Conservation (phyloP, 768 basidiomycete genomes). For the Leccinellum luteum region DNA sequence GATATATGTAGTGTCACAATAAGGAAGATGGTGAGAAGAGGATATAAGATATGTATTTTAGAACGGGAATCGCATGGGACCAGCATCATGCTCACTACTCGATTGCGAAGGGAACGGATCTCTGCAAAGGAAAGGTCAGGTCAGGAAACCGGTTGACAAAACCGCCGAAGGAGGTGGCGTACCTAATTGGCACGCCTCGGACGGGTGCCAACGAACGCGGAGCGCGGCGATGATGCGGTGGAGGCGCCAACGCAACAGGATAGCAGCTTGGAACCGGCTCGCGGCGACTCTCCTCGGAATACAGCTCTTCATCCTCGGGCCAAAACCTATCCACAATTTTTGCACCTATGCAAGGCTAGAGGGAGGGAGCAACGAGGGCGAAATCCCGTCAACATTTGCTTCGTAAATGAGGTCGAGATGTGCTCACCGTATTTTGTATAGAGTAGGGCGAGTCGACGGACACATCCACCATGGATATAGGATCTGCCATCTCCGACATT, state of each 20-base stretch:
- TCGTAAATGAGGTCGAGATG: constrained; percentile 1
- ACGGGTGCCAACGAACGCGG: constrained; percentile 13
- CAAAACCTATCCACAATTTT: constrained; percentile 32
- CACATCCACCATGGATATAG: constrained; percentile 11
- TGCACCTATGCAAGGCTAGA: constrained; percentile 26
- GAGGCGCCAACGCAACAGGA: constrained; percentile 25
- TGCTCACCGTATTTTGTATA: constrained; percentile 15
- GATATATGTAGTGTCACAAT: constrained; percentile 7
- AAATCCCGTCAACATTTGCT: constrained; percentile 9
- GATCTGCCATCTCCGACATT: constrained; percentile 21
- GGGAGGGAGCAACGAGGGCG: background rate
- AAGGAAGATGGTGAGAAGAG: background rate
- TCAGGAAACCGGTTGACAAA: background rate
- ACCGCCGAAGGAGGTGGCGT: background rate
- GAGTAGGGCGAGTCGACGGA: background rate
- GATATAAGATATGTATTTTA: constrained; percentile 15
- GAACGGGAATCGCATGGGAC: constrained; percentile 29
- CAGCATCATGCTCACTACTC: constrained; percentile 6
- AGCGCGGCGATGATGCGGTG: constrained; percentile 28
- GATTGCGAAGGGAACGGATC: constrained; percentile 18
- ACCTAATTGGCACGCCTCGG: constrained; percentile 16
- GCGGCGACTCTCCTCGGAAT: constrained; percentile 19
- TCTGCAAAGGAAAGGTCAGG: constrained; percentile 6
- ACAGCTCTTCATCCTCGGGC: constrained; percentile 28
- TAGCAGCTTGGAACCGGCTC: constrained; percentile 8